Evolutionary conservation across 441 rosid genomes (phyloP).

Genomic region (Heliophila coronopifolia): DNA sequence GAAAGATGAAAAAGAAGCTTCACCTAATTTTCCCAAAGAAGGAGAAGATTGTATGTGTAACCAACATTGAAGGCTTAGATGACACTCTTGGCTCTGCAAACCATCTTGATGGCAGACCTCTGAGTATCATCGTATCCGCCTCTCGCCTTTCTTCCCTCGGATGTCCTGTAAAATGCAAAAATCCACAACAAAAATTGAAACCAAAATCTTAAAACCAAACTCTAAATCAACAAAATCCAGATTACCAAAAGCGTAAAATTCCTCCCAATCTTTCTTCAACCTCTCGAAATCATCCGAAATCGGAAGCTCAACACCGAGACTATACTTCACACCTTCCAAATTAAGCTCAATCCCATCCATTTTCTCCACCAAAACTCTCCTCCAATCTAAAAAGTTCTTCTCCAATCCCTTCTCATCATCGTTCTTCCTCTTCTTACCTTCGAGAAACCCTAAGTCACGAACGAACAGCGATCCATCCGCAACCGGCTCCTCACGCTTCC

Average conservation of each 20-base stretch:
- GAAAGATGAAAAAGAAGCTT: background rate
- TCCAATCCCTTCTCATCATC: conserved; percentile 41
- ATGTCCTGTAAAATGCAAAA: conserved; percentile 37
- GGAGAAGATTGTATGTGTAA: conserved; percentile 81
- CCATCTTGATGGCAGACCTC: conserved; percentile 89
- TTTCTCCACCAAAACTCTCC: conserved; percentile 51
- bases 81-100: conserved; percentile 91
- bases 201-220: background rate
- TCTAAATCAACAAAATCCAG: conserved; percentile 28
- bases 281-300: conserved; percentile 60
- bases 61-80: conserved; percentile 85
- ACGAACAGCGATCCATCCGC: conserved; percentile 65
- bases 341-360: conserved; percentile 85
- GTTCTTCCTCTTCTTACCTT: conserved; percentile 25
- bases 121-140: conserved; percentile 67
- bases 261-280: conserved; percentile 79
- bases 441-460: conserved; percentile 70
- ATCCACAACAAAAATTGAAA: background rate
- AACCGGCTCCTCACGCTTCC: conserved; percentile 80
- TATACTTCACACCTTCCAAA: conserved; percentile 74
- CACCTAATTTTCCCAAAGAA: conserved; percentile 83
- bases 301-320: conserved; percentile 47
- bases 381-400: conserved; percentile 70
- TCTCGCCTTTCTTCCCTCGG: conserved; percentile 57
- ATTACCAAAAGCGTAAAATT: conserved; percentile 54